Base-by-base conservation (phyloP, 202 grass and related monocot genomes). In the Brachypodium distachyon region DNA sequence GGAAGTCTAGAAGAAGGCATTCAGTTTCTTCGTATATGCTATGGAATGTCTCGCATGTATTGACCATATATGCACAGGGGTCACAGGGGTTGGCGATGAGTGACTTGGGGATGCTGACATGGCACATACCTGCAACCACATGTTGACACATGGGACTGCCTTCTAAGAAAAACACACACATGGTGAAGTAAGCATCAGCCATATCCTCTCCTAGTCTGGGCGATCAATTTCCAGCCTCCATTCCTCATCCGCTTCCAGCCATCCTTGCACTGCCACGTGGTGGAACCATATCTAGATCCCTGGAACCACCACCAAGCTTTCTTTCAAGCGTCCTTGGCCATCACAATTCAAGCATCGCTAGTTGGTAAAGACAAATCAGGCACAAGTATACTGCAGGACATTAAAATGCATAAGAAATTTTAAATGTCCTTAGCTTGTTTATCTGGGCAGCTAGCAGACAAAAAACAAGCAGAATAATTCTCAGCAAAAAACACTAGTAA, bases 241-340 rank as follows among this genome's bases (percentile, higher is more conserved):
- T 85, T 80, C 87, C 94, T 99, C 83, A 99, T 95, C 91, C 77
- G 33, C 65, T 87, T 55, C 82, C 83, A 81, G 67, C 89, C 96
- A 95, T 81, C 58, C 89, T 49, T 56, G 41, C 46, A 4, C 19
- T 38, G 81, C 87, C 96, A 92, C 56, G 77, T 99, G 87, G 83
- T 67, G 51, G 4, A 75, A 90, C 87, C 91, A 92, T 92, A 99
- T 99, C 96, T 89, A 22, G 61, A 85, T 37, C 58, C 83, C 78
- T 87, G 73, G 39, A 86, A 95, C 71, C 73, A 85, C 89, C 39
- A 83, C 96, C 96, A 95, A 92, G 87, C 91, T 92, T 98, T 95
- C 74, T 66, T 41, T n/a, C 27, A 3, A 68, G 70, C 46, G 27
- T 74, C 76, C 82, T 73, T 49, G 52, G 59, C 83, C 84, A 81